Percentiles rank a stretch among this genome's conserved stretches.
Conservation (phyloP, 768 basidiomycete genomes). For the Kwoniella botswanensis region DNA sequence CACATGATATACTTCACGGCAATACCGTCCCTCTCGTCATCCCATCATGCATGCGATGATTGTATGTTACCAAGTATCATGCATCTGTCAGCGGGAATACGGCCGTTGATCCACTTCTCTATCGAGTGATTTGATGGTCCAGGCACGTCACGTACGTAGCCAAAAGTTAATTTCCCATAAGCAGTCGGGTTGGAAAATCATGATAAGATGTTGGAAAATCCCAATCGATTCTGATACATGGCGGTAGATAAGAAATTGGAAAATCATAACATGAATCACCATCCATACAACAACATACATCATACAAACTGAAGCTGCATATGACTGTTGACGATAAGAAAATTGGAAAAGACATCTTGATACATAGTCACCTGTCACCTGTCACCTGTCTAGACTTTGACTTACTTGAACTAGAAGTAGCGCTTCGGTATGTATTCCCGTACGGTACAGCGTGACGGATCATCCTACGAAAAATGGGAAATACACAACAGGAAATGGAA, state of each 20-base stretch:
- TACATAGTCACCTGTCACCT: background rate
- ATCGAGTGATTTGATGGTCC: background rate
- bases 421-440: background rate
- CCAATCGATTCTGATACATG: background rate
- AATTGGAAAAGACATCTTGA: background rate
- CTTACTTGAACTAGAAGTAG: background rate
- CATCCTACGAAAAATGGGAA: background rate
- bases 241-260: constrained; percentile 1
- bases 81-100: background rate
- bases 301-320: background rate
- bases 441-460: background rate
- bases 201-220: constrained; percentile 11
- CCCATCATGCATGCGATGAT: background rate
- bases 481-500: background rate
- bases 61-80: background rate
- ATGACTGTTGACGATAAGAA: background rate
- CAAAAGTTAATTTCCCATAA: constrained; percentile 14
- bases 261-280: background rate
- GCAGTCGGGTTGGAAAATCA: constrained; percentile 6
- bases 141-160: background rate
- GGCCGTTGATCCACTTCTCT: background rate
- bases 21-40: background rate
- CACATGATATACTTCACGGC: background rate
- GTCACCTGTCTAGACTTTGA: background rate
- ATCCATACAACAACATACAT: background rate